A percentile compares a stretch with the other conserved stretches of the same genome.
Conservation (phyloP, 169 alveolate genomes). For the Eimeria tenella region DNA sequence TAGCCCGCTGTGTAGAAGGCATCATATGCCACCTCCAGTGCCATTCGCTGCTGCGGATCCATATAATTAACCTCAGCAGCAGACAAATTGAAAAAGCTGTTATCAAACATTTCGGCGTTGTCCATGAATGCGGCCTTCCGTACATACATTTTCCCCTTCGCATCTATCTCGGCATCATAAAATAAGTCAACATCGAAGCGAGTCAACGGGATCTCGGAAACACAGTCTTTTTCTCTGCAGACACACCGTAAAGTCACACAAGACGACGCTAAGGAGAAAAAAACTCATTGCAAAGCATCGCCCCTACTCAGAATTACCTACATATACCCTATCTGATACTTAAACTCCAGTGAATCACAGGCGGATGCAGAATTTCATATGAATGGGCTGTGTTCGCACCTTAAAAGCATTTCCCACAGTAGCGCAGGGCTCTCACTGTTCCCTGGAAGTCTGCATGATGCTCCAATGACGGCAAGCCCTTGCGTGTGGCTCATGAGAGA, state of each 20-base stretch:
- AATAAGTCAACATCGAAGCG: conserved; percentile 80
- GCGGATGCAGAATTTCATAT: background rate
- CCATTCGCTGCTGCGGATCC: conserved; percentile 89
- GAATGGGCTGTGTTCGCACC: background rate
- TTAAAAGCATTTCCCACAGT: conserved; percentile 81
- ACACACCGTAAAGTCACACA: conserved; percentile 18
- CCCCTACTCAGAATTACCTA: no score
- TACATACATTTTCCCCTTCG: conserved; percentile 80
- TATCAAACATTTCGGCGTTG: conserved; percentile 81
- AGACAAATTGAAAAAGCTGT: conserved; percentile 79
- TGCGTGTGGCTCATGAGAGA: background rate
- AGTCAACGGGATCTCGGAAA: conserved; percentile 81
- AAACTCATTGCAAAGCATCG: no score
- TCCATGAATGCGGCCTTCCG: conserved; percentile 85
- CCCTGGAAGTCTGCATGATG: conserved; percentile 83
- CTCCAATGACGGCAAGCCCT: conserved; percentile 81
- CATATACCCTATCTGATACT: no score
- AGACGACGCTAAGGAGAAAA: no score
- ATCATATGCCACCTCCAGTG: conserved; percentile 84
- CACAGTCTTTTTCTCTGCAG: conserved; percentile 77
- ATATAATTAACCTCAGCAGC: conserved; percentile 81
- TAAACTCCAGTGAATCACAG: background rate
- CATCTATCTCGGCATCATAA: conserved; percentile 81
- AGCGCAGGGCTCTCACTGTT: conserved; percentile 70
- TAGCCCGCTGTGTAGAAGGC: conserved; percentile 82